Percentiles rank a stretch among this genome's conserved stretches.
Conservation (phyloP, 169 alveolate species). For the Plasmodium berghei region DNA sequence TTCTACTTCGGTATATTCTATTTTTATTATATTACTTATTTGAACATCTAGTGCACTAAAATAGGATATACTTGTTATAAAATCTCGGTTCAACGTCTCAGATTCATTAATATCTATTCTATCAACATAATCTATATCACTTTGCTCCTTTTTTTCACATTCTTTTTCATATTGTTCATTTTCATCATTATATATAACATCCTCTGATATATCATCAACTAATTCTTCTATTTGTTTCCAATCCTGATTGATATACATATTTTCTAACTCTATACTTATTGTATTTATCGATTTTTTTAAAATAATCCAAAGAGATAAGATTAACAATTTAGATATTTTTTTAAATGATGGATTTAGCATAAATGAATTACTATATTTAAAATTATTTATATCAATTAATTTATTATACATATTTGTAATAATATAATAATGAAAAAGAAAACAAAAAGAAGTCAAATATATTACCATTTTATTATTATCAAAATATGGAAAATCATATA, state of each 20-base stretch:
- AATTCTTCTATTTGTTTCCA: conserved; percentile 16
- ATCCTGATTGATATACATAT: background rate
- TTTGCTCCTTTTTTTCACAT: conserved; percentile 20
- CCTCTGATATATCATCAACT: conserved; percentile 26
- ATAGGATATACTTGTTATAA: background rate
- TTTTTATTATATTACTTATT: background rate
- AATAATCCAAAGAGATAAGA: conserved; percentile 35
- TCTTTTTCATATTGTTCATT: conserved; percentile 50
- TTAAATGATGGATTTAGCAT: conserved; percentile 17
- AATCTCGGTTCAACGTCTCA: background rate
- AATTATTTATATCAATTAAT: conserved; percentile 28
- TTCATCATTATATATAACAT: conserved; percentile 51
- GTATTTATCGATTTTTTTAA: conserved; percentile 20
- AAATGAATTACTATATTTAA: conserved; percentile 1
- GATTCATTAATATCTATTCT: background rate
- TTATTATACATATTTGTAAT: conserved; percentile 33
- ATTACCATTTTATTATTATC: conserved; percentile 41
- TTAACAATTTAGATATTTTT: conserved; percentile 21
- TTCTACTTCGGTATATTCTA: background rate
- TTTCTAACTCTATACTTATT: conserved; percentile 13
- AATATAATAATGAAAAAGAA: conserved; percentile 40
- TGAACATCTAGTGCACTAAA: no score
- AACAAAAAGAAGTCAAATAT: conserved; percentile 51
- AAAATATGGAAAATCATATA: conserved; percentile 46
- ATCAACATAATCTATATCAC: conserved; percentile 24